phyloP scores from a whole-genome alignment of 805 yeast genomes.

The Metschnikowia noctiluminum region DNA sequence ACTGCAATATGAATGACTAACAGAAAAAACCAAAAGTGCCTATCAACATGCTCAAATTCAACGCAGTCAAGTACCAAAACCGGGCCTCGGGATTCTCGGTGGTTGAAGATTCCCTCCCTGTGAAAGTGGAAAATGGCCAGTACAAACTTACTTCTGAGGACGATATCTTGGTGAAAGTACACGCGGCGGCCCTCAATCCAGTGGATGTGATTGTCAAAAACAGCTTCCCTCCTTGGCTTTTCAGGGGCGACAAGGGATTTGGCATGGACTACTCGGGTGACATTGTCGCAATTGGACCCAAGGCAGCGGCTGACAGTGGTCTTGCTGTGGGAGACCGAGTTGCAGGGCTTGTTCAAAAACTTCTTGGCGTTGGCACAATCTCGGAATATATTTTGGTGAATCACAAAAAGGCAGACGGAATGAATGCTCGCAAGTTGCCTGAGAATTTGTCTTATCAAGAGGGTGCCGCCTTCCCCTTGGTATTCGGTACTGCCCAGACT shows the following conservation, averaged over 20 bases:
- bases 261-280: constrained; percentile 35
- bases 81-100: constrained; percentile 14
- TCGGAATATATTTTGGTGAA: constrained; percentile 46
- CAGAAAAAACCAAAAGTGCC: no score
- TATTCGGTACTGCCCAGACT: constrained; percentile 58
- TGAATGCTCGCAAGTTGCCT: constrained; percentile 45
- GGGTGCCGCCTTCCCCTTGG: constrained; percentile 67
- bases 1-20: no score
- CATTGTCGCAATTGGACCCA: constrained; percentile 28
- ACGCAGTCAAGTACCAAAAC: constrained; percentile 22
- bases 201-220: constrained; percentile 26
- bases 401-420: constrained; percentile 23
- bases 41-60: constrained; percentile 16
- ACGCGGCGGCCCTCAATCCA: constrained; percentile 33
- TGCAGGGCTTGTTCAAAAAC: constrained; percentile 22
- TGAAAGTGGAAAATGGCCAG: constrained; percentile 7
- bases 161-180: constrained; percentile 29
- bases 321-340: constrained; percentile 30
- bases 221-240: constrained; percentile 12
- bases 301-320: constrained; percentile 19
- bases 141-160: constrained; percentile 13
- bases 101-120: constrained; percentile 12
- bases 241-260: constrained; percentile 21
- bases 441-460: constrained; percentile 43
- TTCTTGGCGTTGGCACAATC: constrained; percentile 38